phyloP scores from a whole-genome alignment of 225 moss, liverwort and hornwort genomes.

The Marchantia polymorpha region DNA sequence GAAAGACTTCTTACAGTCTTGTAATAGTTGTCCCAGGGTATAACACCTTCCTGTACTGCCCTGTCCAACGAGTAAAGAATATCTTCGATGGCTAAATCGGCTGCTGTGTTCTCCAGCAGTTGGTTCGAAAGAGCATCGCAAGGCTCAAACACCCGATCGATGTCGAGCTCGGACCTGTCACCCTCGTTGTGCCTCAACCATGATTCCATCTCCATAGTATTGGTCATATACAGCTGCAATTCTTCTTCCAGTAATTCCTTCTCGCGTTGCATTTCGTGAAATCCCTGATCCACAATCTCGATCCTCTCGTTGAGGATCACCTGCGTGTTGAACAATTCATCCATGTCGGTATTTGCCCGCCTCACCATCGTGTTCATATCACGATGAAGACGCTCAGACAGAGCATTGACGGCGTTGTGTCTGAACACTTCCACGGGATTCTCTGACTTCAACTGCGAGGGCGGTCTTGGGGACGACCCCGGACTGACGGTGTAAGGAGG shows the following conservation, averaged over 20 bases:
- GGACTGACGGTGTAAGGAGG: conserved; percentile 42
- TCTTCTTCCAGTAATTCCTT: conserved; percentile 79
- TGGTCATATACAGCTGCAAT: conserved; percentile 70
- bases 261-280: conserved; percentile 65
- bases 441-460: conserved; percentile 40
- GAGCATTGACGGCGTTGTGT: conserved; percentile 44
- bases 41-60: conserved; percentile 84
- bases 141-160: conserved; percentile 75
- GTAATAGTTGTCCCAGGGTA: conserved; percentile 76
- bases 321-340: conserved; percentile 74
- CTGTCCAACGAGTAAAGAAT: conserved; percentile 79
- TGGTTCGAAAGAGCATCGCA: conserved; percentile 71
- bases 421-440: conserved; percentile 72
- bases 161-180: conserved; percentile 46
- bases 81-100: conserved; percentile 92
- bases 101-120: conserved; percentile 72
- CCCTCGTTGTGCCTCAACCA: conserved; percentile 71
- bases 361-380: conserved; percentile 55
- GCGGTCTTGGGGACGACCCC: conserved; percentile 5
- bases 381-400: conserved; percentile 54
- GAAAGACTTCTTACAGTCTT: conserved; percentile 81
- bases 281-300: conserved; percentile 60
- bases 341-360: conserved; percentile 64
- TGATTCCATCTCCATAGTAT: conserved; percentile 65
- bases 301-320: conserved; percentile 62